These are phyloP conservation scores for Ophryocystis elektroscirrha DNA, from an alignment of 169 alveolate genomes.

Conservation along the genomic window DNA sequence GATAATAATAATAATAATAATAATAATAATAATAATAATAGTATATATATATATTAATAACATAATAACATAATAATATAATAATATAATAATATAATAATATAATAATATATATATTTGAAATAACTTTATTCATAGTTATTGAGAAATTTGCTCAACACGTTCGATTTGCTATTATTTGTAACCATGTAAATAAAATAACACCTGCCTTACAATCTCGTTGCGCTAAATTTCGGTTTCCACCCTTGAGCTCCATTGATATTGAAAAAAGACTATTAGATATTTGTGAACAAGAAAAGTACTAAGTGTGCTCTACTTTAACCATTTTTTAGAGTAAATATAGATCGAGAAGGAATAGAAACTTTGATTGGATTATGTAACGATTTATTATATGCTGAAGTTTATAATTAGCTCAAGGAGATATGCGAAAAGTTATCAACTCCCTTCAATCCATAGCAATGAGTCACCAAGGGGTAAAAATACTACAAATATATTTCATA, in stretches of 20 bases:
- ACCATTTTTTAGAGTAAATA: conserved; percentile 22
- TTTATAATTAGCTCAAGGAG: conserved; percentile 61
- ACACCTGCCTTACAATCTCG: conserved; percentile 88
- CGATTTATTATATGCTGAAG: no score
- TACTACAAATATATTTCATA: no score
- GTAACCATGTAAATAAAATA: conserved; percentile 83
- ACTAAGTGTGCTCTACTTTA: neutral
- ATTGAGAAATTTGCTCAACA: conserved; percentile 84
- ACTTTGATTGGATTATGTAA: conserved; percentile 61
- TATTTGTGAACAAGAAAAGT: neutral
- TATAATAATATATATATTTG: no score
- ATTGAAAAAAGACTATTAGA: neutral
- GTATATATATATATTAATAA: no score
- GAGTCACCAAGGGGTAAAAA: no score
- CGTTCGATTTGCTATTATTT: conserved; percentile 82
- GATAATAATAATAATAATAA: no score
- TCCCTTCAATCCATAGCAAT: conserved; percentile 63
- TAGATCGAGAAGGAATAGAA: conserved; percentile 50
- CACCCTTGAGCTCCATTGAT: conserved; percentile 41
- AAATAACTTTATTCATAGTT: conserved; percentile 19
- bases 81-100: no score
- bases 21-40: no score
- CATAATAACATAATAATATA: no score
- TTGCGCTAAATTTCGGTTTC: conserved; percentile 76
- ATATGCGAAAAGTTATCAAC: conserved; percentile 87